Evolutionary conservation across 163 green algal genomes (phyloP), one percentile per base, ranked within the genome.

Genomic region (Scenedesmus sp.): DNA sequence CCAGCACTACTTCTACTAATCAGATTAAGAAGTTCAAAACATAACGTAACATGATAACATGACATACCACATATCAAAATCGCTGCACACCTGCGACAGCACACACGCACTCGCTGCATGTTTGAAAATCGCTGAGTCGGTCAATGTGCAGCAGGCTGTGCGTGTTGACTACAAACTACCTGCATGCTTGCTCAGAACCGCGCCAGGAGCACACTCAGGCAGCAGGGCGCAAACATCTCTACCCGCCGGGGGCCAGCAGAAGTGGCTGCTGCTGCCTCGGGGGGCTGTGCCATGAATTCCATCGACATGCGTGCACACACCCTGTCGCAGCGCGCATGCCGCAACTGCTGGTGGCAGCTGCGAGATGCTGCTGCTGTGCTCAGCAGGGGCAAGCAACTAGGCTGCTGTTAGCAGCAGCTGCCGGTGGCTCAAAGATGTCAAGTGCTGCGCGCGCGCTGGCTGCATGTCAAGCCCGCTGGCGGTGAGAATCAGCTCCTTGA

Each of bases 401-500:
- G 87, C 87, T 59, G 87, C 87, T n/a, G 87, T 91, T 3, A 91
- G 78, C 59, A 91, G 87, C 78, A 91, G 72, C 78, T 87, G 79
- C 12, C 72, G 78, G 20, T 65, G 46, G 40, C 76, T 72, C n/a
- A 49, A 42, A 5, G 56, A 22, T 51, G 78, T 78, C 49, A 87
- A 68, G 56, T 87, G 81, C 43, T 53, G 44, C 15, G 78, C 33
- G 30, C 56, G 56, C 20, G 87, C 82, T 43, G 88, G 80, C 61
- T 88, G 88, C 88, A 92, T 92, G 49, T 89, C 88, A 24, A 92
- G 65, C 5, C 88, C 88, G 88, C 81, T 92, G 15, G 81, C 88
- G 26, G 88, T 92, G 3, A 92, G 46, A 40, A 92, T 88, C 2
- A 92, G 88, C 88, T 92, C 88, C 80, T 92, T 51, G 70, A 92